Percentiles rank a stretch among this genome's conserved stretches.
Conservation (phyloP, 192 early-diverging fungal species). For the Umbelopsis isabellina region DNA sequence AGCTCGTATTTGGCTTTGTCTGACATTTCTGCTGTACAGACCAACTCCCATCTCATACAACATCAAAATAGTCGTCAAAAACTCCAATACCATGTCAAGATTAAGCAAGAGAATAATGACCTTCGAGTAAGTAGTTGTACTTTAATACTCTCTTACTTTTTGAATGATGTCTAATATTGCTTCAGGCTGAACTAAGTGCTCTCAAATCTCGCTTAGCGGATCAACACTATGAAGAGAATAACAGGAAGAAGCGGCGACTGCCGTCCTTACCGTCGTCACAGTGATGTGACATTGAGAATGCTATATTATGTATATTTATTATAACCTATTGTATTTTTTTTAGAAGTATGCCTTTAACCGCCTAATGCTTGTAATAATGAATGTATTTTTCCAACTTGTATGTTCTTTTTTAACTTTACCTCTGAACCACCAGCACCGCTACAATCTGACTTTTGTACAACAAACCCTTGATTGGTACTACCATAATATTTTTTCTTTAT, state of each 20-base stretch:
- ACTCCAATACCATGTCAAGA: conserved; percentile 48
- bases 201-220: background rate
- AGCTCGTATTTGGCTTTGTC: background rate
- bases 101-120: conserved; percentile 48
- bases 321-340: background rate
- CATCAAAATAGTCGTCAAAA: conserved; percentile 46
- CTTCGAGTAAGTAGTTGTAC: conserved; percentile 24
- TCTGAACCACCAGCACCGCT: too few species aligned
- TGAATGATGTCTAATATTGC: background rate
- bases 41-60: conserved; percentile 32
- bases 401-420: too few species aligned
- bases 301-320: conserved; percentile 12
- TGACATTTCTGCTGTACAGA: background rate
- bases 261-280: background rate
- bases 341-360: background rate
- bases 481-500: too few species aligned
- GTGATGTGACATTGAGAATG: background rate
- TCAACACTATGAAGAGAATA: background rate
- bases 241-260: conserved; percentile 1
- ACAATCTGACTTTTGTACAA: too few species aligned
- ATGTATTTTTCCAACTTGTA: background rate
- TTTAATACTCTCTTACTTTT: background rate
- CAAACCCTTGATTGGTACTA: too few species aligned
- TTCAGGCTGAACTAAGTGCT: conserved; percentile 9
- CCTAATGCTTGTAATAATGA: conserved; percentile 2